Evolutionary conservation across 2,329 filamentous ascomycete species (phyloP).

Genomic region (Verticillium nubilum): DNA sequence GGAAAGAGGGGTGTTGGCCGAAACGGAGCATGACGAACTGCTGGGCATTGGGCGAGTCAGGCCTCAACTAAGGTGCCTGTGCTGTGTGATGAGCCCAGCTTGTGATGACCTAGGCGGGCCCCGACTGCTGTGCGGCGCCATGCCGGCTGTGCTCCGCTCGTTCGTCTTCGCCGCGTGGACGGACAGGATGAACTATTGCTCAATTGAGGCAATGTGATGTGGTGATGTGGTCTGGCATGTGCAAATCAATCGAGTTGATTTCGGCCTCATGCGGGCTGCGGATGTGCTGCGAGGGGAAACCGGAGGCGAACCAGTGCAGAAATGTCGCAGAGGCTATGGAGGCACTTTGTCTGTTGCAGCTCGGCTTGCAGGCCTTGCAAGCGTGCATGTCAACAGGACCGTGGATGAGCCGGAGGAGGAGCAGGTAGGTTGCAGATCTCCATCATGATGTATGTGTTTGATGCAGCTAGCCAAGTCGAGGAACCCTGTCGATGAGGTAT

Average conservation of each 20-base stretch:
- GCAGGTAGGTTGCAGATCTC: neutral
- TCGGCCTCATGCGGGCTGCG: neutral
- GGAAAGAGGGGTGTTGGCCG: neutral
- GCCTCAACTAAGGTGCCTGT: slow-evolving; percentile 6
- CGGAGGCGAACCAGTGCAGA: neutral
- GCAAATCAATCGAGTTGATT: slow-evolving; percentile 5
- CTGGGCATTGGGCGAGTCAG: slow-evolving; percentile 11
- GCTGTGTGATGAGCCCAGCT: slow-evolving; percentile 4
- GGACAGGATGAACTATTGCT: neutral
- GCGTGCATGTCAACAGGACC: slow-evolving; percentile 1
- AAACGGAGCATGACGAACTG: neutral
- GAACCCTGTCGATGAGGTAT: slow-evolving; percentile 1
- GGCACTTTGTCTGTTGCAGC: neutral
- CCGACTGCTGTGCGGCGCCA: slow-evolving; percentile 1
- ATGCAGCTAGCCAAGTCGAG: neutral
- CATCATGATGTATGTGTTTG: neutral
- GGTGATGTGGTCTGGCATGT: slow-evolving; percentile 7
- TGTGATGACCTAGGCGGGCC: slow-evolving; percentile 4
- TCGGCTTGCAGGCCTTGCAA: neutral
- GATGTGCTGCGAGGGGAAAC: neutral
- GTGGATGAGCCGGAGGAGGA: neutral
- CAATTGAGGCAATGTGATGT: neutral
- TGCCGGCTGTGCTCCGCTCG: slow-evolving; percentile 4
- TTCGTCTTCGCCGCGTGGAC: slow-evolving; percentile 5
- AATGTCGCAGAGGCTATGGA: neutral